Percentiles rank a stretch among this genome's conserved stretches.
Evolutionary conservation across 306 rosid genomes (phyloP).

Genomic region (Glycine latifolia): DNA sequence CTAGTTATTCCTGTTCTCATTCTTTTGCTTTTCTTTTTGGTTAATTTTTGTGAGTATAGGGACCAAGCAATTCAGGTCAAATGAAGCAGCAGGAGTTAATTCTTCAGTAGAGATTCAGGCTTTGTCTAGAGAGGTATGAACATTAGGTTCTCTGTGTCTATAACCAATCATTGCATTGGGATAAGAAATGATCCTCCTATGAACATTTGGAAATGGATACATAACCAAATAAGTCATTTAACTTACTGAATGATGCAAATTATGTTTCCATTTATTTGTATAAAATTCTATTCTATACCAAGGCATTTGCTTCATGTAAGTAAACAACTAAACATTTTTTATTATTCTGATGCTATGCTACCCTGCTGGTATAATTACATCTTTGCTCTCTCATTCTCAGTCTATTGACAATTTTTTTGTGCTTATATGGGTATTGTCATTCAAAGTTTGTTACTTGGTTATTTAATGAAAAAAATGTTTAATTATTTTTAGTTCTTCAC

Average conservation of each 20-base stretch:
- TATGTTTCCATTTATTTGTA: constrained; percentile 9
- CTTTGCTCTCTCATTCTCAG: constrained; percentile 2
- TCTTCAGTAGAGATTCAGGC: constrained; percentile 67
- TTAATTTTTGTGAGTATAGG: constrained; percentile 50
- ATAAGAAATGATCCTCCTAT: not conserved
- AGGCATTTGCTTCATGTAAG: not conserved
- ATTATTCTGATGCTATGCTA: constrained; percentile 17
- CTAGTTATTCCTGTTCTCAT: not conserved
- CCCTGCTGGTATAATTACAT: constrained; percentile 1
- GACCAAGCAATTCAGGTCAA: constrained; percentile 65
- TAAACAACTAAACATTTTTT: not conserved
- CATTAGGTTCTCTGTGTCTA: constrained; percentile 31
- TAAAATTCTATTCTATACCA: constrained; percentile 5
- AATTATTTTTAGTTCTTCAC: constrained; percentile 7
- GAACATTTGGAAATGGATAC: constrained; percentile 5
- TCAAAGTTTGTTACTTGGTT: constrained; percentile 29
- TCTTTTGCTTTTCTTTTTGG: constrained; percentile 17
- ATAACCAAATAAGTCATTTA: constrained; percentile 9
- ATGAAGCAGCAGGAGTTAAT: constrained; percentile 53
- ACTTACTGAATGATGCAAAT: constrained; percentile 7
- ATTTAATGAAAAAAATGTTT: not conserved
- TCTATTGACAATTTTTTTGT: constrained; percentile 3
- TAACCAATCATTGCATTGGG: constrained; percentile 1
- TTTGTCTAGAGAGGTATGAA: constrained; percentile 75
- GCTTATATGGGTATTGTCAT: constrained; percentile 17